Conservation (phyloP, 2,329 filamentous ascomycete genomes). For the Apiospora sp. region DNA sequence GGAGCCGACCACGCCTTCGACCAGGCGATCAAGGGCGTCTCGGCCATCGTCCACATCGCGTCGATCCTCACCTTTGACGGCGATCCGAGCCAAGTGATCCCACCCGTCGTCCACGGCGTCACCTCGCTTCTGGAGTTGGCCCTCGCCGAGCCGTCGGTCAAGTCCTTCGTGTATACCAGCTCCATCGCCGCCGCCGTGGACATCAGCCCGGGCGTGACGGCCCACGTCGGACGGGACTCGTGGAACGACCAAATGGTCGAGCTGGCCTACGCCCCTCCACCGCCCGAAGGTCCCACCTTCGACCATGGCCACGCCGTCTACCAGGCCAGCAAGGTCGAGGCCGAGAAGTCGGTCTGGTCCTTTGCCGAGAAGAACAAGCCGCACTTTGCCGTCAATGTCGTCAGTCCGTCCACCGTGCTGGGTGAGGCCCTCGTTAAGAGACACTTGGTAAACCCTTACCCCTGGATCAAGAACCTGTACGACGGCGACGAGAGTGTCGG, state of each 20-base stretch:
- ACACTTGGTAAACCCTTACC: slow-evolving; percentile 27
- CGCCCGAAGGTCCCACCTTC: slow-evolving; percentile 32
- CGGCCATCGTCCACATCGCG: slow-evolving; percentile 55
- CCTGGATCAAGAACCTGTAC: slow-evolving; percentile 18
- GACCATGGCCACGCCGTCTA: slow-evolving; percentile 36
- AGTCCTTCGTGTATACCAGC: slow-evolving; percentile 41
- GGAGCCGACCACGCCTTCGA: slow-evolving; percentile 47
- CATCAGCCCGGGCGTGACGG: slow-evolving; percentile 23
- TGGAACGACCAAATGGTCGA: slow-evolving; percentile 44
- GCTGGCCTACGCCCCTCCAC: slow-evolving; percentile 40
- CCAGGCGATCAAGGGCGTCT: slow-evolving; percentile 48
- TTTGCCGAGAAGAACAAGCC: slow-evolving; percentile 38
- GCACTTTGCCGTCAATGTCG: slow-evolving; percentile 36
- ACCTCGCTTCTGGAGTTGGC: slow-evolving; percentile 51
- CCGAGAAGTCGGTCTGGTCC: slow-evolving; percentile 43
- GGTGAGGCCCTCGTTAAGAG: slow-evolving; percentile 34
- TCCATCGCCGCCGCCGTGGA: slow-evolving; percentile 33
- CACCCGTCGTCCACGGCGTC: slow-evolving; percentile 45
- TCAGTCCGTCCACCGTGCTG: slow-evolving; percentile 28
- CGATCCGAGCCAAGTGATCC: slow-evolving; percentile 53
- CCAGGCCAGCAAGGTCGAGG: slow-evolving; percentile 41
- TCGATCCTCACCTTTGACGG: slow-evolving; percentile 48
- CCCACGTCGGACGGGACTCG: slow-evolving; percentile 34
- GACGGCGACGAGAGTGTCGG: slow-evolving; percentile 8
- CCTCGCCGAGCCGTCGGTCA: slow-evolving; percentile 48